A percentile compares a stretch with the other conserved stretches of the same genome.
phyloP scores from a whole-genome alignment of 1,139 yeast genomes.

The Lodderomyces pseudojiufengensis region DNA sequence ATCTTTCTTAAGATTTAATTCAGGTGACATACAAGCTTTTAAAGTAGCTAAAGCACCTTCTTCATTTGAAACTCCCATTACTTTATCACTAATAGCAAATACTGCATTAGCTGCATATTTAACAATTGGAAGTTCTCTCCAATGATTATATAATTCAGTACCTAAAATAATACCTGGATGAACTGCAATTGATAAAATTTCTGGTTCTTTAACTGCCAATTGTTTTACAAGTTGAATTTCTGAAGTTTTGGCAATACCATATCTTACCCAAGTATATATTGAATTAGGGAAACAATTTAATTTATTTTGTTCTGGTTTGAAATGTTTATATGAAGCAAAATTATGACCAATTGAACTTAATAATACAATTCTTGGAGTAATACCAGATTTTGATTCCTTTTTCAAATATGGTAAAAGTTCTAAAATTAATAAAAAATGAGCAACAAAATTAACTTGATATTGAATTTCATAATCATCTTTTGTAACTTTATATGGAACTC shows the following conservation, averaged over 20 bases:
- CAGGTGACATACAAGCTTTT: constrained; percentile 32
- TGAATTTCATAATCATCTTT: constrained; percentile 40
- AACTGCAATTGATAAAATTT: constrained; percentile 30
- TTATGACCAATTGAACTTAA: constrained; percentile 36
- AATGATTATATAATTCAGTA: constrained; percentile 33
- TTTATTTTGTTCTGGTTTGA: constrained; percentile 21
- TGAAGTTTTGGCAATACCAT: constrained; percentile 34
- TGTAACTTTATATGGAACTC: constrained; percentile 31
- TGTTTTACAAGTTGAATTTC: constrained; percentile 29
- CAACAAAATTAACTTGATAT: constrained; percentile 39
- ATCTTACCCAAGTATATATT: constrained; percentile 31
- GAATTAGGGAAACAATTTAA: constrained; percentile 24
- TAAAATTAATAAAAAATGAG: constrained; percentile 33
- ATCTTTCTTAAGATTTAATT: constrained; percentile 21
- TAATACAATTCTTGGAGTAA: constrained; percentile 30
- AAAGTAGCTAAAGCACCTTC: constrained; percentile 36
- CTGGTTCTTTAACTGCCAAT: constrained; percentile 27
- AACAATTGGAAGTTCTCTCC: constrained; percentile 26
- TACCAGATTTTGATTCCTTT: constrained; percentile 18
- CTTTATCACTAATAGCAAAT: constrained; percentile 13
- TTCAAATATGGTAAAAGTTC: constrained; percentile 27
- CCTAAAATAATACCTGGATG: constrained; percentile 41
- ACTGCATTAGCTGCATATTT: constrained; percentile 16
- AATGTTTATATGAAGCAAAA: constrained; percentile 18
- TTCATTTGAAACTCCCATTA: constrained; percentile 30